Percentiles rank a stretch among this genome's conserved stretches.
These are phyloP conservation scores for Epicoccum sorghinum DNA, from an alignment of 2,329 filamentous ascomycete species.

Conservation along the genomic window DNA sequence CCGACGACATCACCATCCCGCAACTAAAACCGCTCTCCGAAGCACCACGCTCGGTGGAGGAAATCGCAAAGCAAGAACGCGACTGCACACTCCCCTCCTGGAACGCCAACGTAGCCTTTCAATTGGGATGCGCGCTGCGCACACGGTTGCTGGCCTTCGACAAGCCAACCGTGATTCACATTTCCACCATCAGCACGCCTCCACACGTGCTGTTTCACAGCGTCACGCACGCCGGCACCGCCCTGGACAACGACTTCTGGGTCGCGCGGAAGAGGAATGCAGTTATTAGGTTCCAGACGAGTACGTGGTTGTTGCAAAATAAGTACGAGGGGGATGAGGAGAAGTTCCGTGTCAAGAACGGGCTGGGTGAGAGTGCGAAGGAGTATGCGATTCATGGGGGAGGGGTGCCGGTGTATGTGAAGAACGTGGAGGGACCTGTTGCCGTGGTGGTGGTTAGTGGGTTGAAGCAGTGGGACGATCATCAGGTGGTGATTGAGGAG, in stretches of 20 bases:
- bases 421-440: conserved; percentile 73
- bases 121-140: conserved; percentile 67
- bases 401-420: conserved; percentile 72
- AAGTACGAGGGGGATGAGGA: conserved; percentile 69
- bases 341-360: conserved; percentile 69
- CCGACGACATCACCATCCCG: conserved; percentile 20
- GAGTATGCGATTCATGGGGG: conserved; percentile 80
- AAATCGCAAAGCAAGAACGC: conserved; percentile 48
- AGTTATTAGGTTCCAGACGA: conserved; percentile 71
- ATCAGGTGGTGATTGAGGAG: conserved; percentile 72
- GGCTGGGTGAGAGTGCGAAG: conserved; percentile 57
- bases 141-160: conserved; percentile 61
- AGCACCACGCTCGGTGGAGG: conserved; percentile 31
- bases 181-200: conserved; percentile 60
- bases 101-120: conserved; percentile 66
- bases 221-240: conserved; percentile 68
- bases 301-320: conserved; percentile 72
- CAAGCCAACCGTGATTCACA: conserved; percentile 66
- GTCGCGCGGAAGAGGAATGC: conserved; percentile 70
- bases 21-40: conserved; percentile 30
- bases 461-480: conserved; percentile 78
- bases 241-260: conserved; percentile 73
- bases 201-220: conserved; percentile 71
- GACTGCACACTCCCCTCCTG: conserved; percentile 56
- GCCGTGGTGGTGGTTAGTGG: conserved; percentile 78